phyloP scores from a whole-genome alignment of 1,284 basidiomycete genomes.

The Fomitiporia mediterranea region DNA sequence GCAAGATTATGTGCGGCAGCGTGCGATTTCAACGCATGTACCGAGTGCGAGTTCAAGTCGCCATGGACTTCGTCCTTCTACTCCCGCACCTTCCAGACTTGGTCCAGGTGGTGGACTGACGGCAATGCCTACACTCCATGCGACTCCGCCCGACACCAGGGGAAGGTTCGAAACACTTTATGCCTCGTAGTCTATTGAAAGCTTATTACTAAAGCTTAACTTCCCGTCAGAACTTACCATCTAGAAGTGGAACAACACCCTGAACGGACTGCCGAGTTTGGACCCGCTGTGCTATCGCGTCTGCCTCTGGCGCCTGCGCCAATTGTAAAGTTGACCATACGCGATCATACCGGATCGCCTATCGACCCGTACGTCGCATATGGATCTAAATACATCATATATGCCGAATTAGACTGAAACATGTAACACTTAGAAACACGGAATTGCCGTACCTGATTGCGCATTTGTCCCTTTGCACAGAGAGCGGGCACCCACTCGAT shows the following conservation, averaged over 20 bases:
- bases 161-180: slow-evolving; percentile 19
- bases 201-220: slow-evolving; percentile 20
- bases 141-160: slow-evolving; percentile 16
- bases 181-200: slow-evolving; percentile 23
- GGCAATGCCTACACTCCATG: slow-evolving; percentile 3
- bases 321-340: slow-evolving; percentile 71
- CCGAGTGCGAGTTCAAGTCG: slow-evolving; percentile 16
- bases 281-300: slow-evolving; percentile 67
- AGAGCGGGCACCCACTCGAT: slow-evolving; percentile 56
- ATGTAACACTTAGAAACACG: slow-evolving; percentile 29
- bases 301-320: slow-evolving; percentile 78
- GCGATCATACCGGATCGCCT: slow-evolving; percentile 61
- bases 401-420: slow-evolving; percentile 7
- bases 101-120: slow-evolving; percentile 13
- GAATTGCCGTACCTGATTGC: slow-evolving; percentile 82
- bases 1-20: slow-evolving; percentile 16
- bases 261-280: slow-evolving; percentile 73
- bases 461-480: slow-evolving; percentile 66
- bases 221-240: slow-evolving; percentile 53
- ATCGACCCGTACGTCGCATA: slow-evolving; percentile 62
- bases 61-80: slow-evolving; percentile 5
- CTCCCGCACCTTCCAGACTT: slow-evolving; percentile 13
- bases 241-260: slow-evolving; percentile 81
- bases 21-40: slow-evolving; percentile 17
- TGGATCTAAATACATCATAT: slow-evolving; percentile 6